Percentiles rank a stretch among this genome's conserved stretches.
Conservation (phyloP, 345 rosid species). For the Turnera subulata region DNA sequence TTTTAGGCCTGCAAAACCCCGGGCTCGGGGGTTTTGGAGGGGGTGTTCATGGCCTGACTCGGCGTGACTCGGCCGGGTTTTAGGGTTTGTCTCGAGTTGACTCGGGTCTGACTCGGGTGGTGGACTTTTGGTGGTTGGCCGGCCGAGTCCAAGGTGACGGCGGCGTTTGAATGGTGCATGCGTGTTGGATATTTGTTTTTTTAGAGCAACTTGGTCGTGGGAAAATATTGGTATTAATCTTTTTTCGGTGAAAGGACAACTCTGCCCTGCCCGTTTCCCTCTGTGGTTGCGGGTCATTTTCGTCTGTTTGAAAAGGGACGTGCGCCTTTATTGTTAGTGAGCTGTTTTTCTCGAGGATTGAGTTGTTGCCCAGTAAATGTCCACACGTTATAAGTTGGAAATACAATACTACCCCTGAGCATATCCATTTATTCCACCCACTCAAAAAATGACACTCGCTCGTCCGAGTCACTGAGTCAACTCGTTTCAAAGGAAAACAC, state of each 20-base stretch:
- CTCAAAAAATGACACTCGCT: background rate
- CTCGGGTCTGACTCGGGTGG: constrained; percentile 21
- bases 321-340: constrained; percentile 34
- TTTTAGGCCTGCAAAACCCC: background rate
- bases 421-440: background rate
- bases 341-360: constrained; percentile 47
- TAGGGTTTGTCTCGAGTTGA: constrained; percentile 13
- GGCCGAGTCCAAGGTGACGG: constrained; percentile 31
- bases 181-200: constrained; percentile 1
- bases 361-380: constrained; percentile 34
- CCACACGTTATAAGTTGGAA: constrained; percentile 12
- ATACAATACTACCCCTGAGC: background rate
- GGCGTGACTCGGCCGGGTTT: constrained; percentile 27
- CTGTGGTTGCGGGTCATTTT: constrained; percentile 31
- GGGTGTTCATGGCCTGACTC: constrained; percentile 15
- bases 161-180: constrained; percentile 29
- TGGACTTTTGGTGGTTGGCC: constrained; percentile 15
- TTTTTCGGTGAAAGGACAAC: background rate
- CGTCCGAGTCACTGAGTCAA: constrained; percentile 14
- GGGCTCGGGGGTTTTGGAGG: background rate
- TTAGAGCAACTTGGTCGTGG: constrained; percentile 22
- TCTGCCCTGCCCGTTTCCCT: too few relatives aligned
- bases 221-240: background rate
- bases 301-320: constrained; percentile 5
- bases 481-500: background rate